phyloP scores from a whole-genome alignment of 108 stramenopile genomes.

The Epipyxis sp. region DNA sequence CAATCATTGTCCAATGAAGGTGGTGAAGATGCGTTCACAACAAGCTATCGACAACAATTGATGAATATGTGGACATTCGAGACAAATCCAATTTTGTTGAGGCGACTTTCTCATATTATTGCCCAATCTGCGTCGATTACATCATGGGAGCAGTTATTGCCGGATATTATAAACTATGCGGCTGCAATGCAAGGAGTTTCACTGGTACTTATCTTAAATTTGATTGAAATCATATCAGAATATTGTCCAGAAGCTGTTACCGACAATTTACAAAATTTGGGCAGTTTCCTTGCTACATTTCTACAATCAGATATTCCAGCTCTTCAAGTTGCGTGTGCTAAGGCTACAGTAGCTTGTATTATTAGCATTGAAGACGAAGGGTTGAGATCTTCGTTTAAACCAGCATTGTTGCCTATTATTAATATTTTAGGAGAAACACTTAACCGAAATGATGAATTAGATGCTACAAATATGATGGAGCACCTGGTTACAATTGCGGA shows the following conservation, averaged over 20 bases:
- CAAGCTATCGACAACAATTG: too few species aligned
- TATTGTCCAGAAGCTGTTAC: slow-evolving; percentile 14
- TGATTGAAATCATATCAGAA: slow-evolving; percentile 21
- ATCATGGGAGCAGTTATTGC: slow-evolving; percentile 6
- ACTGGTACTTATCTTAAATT: background rate
- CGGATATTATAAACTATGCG: background rate
- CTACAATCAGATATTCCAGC: background rate
- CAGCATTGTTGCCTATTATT: background rate
- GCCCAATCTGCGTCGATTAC: background rate
- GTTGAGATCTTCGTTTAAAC: background rate
- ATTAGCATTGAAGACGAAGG: background rate
- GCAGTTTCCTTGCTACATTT: background rate
- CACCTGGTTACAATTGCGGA: background rate
- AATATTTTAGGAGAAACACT: background rate
- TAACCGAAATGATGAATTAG: slow-evolving; percentile 10
- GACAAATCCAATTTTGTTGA: too few species aligned
- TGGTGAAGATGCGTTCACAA: too few species aligned
- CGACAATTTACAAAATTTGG: too few species aligned
- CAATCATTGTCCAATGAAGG: too few species aligned
- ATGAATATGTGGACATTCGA: too few species aligned
- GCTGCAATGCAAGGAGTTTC: background rate
- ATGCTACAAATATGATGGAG: slow-evolving; percentile 21
- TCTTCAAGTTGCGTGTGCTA: background rate
- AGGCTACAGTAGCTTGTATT: slow-evolving; percentile 2
- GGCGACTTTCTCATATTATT: slow-evolving; percentile 3